Evolutionary conservation across 208 protist species (phyloP).

Genomic region (Crithidia thermophila): DNA sequence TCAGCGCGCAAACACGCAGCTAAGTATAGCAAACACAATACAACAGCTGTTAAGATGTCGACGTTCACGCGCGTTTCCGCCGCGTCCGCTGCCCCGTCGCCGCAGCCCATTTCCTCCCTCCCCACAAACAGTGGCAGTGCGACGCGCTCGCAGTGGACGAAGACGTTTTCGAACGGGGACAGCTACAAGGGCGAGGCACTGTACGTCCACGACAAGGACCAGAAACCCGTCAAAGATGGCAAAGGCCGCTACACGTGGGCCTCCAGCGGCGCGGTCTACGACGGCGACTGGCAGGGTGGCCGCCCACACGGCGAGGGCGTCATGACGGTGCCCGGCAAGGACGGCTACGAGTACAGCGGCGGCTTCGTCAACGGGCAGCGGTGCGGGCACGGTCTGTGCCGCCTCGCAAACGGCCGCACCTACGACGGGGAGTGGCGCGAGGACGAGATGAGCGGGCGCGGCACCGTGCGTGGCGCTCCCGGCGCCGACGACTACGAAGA

Average conservation of each 20-base stretch:
- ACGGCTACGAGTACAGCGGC: conserved; percentile 77
- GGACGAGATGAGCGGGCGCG: conserved; percentile 83
- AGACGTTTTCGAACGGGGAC: conserved; percentile 77
- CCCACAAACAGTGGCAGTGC: background rate
- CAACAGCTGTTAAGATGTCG: background rate
- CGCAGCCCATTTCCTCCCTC: background rate
- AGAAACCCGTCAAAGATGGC: conserved; percentile 58
- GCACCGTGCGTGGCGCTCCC: conserved; percentile 51
- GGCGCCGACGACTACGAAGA: conserved; percentile 61
- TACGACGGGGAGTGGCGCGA: conserved; percentile 85
- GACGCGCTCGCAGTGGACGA: conserved; percentile 53
- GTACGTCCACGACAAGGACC: conserved; percentile 59
- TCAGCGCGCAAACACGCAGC: background rate
- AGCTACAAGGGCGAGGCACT: conserved; percentile 65
- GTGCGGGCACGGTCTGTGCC: conserved; percentile 69
- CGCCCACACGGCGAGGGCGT: conserved; percentile 65
- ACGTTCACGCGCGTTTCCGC: background rate
- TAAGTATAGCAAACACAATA: background rate
- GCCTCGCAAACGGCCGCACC: conserved; percentile 67
- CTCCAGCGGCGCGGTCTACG: conserved; percentile 54
- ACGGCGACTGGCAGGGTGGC: conserved; percentile 54
- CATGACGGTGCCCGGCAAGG: conserved; percentile 45
- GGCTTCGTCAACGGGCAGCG: conserved; percentile 62
- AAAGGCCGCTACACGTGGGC: conserved; percentile 69
- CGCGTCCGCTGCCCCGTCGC: background rate